phyloP scores from a whole-genome alignment of 2,329 filamentous ascomycete species.

The Penicillium capsulatum region DNA sequence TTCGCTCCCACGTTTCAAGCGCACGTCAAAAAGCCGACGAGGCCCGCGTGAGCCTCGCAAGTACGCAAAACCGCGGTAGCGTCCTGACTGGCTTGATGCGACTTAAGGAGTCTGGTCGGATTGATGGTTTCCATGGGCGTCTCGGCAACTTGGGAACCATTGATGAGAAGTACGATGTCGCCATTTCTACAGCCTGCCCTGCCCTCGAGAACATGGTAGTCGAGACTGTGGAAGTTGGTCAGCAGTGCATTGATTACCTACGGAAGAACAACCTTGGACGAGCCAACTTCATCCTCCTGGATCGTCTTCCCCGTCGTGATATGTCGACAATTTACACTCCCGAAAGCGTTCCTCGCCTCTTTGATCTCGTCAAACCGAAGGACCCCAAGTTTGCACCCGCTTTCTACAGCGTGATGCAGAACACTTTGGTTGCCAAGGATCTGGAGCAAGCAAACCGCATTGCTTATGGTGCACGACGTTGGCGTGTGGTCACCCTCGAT shows the following conservation, averaged over 20 bases:
- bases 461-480: conserved; percentile 86
- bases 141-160: conserved; percentile 93
- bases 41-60: conserved; percentile 81
- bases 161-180: conserved; percentile 89
- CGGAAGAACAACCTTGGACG: conserved; percentile 95
- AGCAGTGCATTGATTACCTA: conserved; percentile 96
- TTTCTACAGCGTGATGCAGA: conserved; percentile 92
- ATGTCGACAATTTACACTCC: conserved; percentile 79
- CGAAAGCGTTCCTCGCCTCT: conserved; percentile 85
- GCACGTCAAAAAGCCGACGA: conserved; percentile 94
- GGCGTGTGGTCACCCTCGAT: conserved; percentile 93
- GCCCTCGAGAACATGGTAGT: conserved; percentile 94
- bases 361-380: conserved; percentile 87
- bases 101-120: conserved; percentile 90
- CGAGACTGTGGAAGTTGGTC: conserved; percentile 89
- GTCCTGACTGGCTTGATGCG: conserved; percentile 90
- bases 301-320: conserved; percentile 76
- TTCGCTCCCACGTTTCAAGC: conserved; percentile 79
- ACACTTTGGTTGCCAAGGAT: conserved; percentile 89
- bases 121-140: conserved; percentile 93
- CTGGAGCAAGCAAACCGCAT: conserved; percentile 96
- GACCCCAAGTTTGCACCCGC: conserved; percentile 81
- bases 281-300: conserved; percentile 93
- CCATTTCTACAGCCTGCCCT: conserved; percentile 94
- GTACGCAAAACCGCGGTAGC: conserved; percentile 86